phyloP scores from a whole-genome alignment of 331 rosid genomes.

The Quercus lobata region DNA sequence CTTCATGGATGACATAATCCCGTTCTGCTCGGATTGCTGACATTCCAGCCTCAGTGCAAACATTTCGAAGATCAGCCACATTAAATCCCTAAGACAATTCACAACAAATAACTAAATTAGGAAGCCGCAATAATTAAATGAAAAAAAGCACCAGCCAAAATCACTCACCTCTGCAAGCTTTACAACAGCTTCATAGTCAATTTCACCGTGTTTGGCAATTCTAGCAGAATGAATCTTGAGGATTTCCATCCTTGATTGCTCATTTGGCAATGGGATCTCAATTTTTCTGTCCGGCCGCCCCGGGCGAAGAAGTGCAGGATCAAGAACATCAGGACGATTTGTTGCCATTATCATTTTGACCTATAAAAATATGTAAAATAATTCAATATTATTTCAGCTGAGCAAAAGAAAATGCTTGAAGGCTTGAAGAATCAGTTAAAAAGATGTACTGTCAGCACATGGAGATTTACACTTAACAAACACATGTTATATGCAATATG shows the following conservation, averaged over 20 bases:
- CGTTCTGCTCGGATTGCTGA: constrained; percentile 96
- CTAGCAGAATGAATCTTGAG: constrained; percentile 98
- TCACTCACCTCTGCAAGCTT: constrained; percentile 88
- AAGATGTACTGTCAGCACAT: neutral
- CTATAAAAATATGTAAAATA: constrained; percentile 35
- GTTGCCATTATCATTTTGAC: constrained; percentile 99
- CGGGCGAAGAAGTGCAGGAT: constrained; percentile 98
- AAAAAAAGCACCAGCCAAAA: constrained; percentile 7
- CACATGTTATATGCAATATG: too few species aligned
- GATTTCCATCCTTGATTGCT: constrained; percentile 93
- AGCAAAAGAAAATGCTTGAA: constrained; percentile 3
- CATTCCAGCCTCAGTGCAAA: constrained; percentile 99
- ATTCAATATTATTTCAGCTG: neutral
- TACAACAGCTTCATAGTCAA: constrained; percentile 96
- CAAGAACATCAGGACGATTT: constrained; percentile 94
- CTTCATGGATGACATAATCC: constrained; percentile 93
- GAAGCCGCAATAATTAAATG: neutral
- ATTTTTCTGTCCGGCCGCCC: constrained; percentile 94
- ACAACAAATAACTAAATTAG: constrained; percentile 9
- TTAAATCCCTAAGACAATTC: constrained; percentile 70
- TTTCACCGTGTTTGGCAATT: constrained; percentile 95
- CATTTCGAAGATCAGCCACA: constrained; percentile 94
- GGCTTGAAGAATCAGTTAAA: neutral
- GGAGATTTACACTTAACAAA: neutral
- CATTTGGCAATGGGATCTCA: constrained; percentile 96